phyloP scores from a whole-genome alignment of 148 eudicot genomes.

The Spergularia bocconei region DNA sequence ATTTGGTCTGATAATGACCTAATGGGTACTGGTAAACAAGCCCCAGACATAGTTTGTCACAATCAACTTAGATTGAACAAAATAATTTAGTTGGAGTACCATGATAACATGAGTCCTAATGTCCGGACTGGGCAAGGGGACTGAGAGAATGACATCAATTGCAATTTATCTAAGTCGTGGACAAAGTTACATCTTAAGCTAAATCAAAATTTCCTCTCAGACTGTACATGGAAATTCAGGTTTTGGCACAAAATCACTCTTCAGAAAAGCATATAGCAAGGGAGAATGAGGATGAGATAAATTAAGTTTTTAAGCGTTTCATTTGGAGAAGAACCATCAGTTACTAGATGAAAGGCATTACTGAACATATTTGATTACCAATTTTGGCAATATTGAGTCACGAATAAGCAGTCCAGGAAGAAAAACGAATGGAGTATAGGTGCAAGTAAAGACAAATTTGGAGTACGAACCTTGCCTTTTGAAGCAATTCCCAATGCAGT shows the following conservation, averaged over 20 bases:
- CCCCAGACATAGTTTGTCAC: background rate
- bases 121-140: background rate
- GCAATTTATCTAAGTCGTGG: background rate
- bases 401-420: background rate
- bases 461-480: slow-evolving; percentile 72
- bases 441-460: background rate
- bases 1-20: background rate
- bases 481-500: slow-evolving; percentile 95
- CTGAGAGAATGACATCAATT: background rate
- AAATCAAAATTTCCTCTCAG: too few relatives aligned
- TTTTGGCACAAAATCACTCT: too few relatives aligned
- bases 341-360: background rate
- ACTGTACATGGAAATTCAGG: too few relatives aligned
- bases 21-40: background rate
- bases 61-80: background rate
- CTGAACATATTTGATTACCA: too few relatives aligned
- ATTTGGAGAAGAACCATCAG: too few relatives aligned
- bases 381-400: background rate
- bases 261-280: too few relatives aligned
- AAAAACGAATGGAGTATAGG: background rate
- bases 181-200: too few relatives aligned
- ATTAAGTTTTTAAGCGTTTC: too few relatives aligned
- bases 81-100: too few relatives aligned
- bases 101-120: background rate
- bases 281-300: too few relatives aligned